Evolutionary conservation across 2,329 filamentous ascomycete genomes (phyloP).

Genomic region (Neospermospora avenae): DNA sequence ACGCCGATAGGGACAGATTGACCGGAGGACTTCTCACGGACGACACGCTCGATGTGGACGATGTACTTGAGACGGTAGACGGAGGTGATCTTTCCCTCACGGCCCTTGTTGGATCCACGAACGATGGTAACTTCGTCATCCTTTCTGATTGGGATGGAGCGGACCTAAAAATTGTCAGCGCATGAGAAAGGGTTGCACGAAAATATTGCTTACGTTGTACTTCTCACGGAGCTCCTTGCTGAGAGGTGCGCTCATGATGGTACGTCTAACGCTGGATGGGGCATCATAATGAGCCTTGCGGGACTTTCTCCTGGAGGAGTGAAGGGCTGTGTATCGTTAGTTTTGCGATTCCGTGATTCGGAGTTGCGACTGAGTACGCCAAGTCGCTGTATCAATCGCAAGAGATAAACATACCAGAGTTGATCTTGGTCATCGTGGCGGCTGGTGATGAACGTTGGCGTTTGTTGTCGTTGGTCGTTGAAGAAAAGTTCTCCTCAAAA

Average conservation of each 20-base stretch:
- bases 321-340: conserved; percentile 47
- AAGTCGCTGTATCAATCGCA: conserved; percentile 5
- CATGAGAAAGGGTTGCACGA: neutral
- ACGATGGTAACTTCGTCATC: conserved; percentile 93
- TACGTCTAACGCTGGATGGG: conserved; percentile 88
- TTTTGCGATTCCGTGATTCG: neutral
- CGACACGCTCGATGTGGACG: conserved; percentile 95
- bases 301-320: conserved; percentile 95
- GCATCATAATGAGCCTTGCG: conserved; percentile 98
- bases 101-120: conserved; percentile 93
- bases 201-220: conserved; percentile 77
- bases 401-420: conserved; percentile 46
- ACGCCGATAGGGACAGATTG: conserved; percentile 93
- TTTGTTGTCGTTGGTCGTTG: conserved; percentile 23
- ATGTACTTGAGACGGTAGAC: conserved; percentile 99
- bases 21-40: conserved; percentile 95
- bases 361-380: neutral
- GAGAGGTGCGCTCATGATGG: conserved; percentile 95
- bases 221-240: conserved; percentile 98
- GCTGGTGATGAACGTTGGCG: conserved; percentile 29
- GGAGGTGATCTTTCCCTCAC: conserved; percentile 95
- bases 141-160: conserved; percentile 95
- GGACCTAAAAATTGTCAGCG: conserved; percentile 58
- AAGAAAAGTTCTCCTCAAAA: neutral
- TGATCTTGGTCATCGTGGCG: conserved; percentile 70